Conservation (phyloP, 2,329 filamentous ascomycete species). For the Monosporascus sp. region DNA sequence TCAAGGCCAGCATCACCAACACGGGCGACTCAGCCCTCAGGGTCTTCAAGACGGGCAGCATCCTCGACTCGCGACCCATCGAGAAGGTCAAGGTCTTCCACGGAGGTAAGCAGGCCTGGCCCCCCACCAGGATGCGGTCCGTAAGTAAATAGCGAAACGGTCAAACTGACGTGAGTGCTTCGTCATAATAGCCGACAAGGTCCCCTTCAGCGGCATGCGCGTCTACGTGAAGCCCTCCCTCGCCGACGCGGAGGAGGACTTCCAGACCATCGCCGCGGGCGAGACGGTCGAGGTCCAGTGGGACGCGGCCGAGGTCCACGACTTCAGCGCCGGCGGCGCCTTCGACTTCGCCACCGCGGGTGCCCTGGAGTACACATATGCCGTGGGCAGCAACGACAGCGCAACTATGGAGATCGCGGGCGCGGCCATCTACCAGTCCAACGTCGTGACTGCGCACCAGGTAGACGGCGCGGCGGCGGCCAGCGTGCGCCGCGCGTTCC, state of each 20-base stretch:
- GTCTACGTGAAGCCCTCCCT: constrained; percentile 2
- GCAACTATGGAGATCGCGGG: neutral
- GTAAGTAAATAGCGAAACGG: neutral
- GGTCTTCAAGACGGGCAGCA: constrained; percentile 43
- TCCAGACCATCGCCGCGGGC: constrained; percentile 5
- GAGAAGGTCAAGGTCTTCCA: constrained; percentile 44
- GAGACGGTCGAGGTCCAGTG: constrained; percentile 2
- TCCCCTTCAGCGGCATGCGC: constrained; percentile 4
- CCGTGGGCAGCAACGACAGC: neutral
- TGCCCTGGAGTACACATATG: neutral
- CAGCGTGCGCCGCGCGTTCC: neutral
- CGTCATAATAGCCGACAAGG: constrained; percentile 1
- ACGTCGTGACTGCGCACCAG: neutral
- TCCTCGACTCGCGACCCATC: constrained; percentile 41
- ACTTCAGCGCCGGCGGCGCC: constrained; percentile 6
- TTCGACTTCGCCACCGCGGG: constrained; percentile 4
- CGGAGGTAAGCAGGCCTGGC: constrained; percentile 27
- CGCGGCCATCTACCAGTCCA: neutral
- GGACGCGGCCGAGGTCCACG: constrained; percentile 6
- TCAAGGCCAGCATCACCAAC: constrained; percentile 46
- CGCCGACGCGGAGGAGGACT: constrained; percentile 4
- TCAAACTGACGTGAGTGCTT: no score
- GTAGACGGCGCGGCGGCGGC: constrained; percentile 1
- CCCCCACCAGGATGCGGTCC: neutral
- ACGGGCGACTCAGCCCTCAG: constrained; percentile 39